A percentile compares a stretch with the other conserved stretches of the same genome.
Conservation (phyloP, 2,329 filamentous ascomycete genomes). For the Pseudogymnoascus sp. region DNA sequence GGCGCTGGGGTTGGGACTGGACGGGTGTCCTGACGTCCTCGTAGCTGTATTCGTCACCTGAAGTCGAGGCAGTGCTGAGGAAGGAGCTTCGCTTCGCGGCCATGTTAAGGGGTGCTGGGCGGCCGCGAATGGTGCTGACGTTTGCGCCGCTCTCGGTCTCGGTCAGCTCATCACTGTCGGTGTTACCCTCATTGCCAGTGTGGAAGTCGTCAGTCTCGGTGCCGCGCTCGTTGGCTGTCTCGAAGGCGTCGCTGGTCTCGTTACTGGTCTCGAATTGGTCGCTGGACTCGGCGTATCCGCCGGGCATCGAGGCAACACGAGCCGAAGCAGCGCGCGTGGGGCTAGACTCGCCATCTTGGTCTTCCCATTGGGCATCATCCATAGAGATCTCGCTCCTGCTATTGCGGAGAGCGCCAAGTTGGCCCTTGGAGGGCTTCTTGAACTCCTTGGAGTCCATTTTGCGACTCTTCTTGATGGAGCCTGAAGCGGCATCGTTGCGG, state of each 20-base stretch:
- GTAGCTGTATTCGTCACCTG: slow-evolving; percentile 66
- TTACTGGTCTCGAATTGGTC: slow-evolving; percentile 77
- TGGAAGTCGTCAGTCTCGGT: slow-evolving; percentile 95
- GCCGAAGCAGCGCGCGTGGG: slow-evolving; percentile 43
- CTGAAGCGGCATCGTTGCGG: slow-evolving; percentile 44
- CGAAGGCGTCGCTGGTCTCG: slow-evolving; percentile 62
- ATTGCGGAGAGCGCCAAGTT: slow-evolving; percentile 67
- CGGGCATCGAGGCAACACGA: slow-evolving; percentile 22
- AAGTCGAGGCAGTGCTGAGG: slow-evolving; percentile 83
- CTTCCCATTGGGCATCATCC: slow-evolving; percentile 86
- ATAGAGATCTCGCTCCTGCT: slow-evolving; percentile 71
- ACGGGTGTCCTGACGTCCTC: slow-evolving; percentile 57
- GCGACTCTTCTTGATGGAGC: slow-evolving; percentile 49
- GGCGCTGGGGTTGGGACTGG: slow-evolving; percentile 56
- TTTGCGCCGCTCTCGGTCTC: slow-evolving; percentile 65
- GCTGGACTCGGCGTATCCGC: slow-evolving; percentile 39
- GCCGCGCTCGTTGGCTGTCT: slow-evolving; percentile 52
- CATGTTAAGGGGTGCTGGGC: slow-evolving; percentile 37
- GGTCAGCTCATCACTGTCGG: slow-evolving; percentile 67
- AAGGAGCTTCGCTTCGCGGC: slow-evolving; percentile 59
- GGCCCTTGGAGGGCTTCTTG: slow-evolving; percentile 68
- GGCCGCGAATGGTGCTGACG: slow-evolving; percentile 29
- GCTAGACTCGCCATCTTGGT: slow-evolving; percentile 51
- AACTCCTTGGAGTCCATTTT: slow-evolving; percentile 59
- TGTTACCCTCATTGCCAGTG: slow-evolving; percentile 77